Base-by-base conservation (phyloP, 2,329 filamentous ascomycete genomes). In the Botrytis paeoniae region DNA sequence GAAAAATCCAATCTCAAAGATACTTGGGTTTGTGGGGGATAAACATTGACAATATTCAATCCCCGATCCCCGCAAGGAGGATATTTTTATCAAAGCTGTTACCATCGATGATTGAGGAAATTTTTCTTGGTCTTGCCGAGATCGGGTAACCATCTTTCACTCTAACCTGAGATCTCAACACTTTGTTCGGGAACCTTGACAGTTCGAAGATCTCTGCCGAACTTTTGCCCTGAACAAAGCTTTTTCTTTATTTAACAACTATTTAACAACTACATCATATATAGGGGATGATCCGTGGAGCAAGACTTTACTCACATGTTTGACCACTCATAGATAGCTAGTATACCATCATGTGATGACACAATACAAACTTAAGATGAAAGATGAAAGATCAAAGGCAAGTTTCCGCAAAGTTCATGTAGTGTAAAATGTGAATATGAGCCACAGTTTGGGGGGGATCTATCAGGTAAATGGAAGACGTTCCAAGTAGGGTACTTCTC, bases 381-480 rank as follows among this genome's bases (percentile, higher is more conserved):
- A 8, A 63, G 7, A 63, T 22, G 7, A 43, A n/a, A 45, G 29
- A n/a, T 45, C 39, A 4, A 12, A 29, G 20, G 37, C 22, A 63
- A 29, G 7, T n/a, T 18, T 39, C 8, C 29, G n/a, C 61, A 63
- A 18, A 63, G 9, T 63, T 20, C 4, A 43, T 14, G 10, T 16
- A 22, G 37, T n/a, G 6, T 18, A n/a, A 12, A 25, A 7, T 16
- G 9, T 22, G 48, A 25, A 51, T 51, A 2, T 51, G 22, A 39
- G 35, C 35, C 18, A 9, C 18, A 0, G 1, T 7, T n/a, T 37
- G 18, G 3, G 3, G 0, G 25, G 5, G 20, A 54, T 9, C 16
- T 43, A 43, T 39, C 4, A 43, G 37, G 43, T 29, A 6, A 6
- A 20, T 29, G 7, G 1, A 29, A n/a, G 7, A 35, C 4, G 5